A percentile compares a stretch with the other conserved stretches of the same genome.
These are phyloP conservation scores for Senna tora DNA, from an alignment of 306 rosid genomes.

Conservation along the genomic window DNA sequence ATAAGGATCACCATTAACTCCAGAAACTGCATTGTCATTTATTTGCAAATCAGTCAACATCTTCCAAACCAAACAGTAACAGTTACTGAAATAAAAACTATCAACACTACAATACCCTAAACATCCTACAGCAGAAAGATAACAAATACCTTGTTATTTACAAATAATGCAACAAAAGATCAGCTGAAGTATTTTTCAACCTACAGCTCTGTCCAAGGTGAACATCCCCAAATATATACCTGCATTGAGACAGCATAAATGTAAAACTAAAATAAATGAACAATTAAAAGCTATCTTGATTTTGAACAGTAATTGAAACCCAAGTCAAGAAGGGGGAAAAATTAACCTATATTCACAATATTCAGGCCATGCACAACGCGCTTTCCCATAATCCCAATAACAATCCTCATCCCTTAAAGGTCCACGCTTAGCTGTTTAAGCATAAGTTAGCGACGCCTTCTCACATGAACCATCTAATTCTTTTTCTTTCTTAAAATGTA, in stretches of 20 bases:
- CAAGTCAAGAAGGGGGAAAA: slow-evolving; percentile 26
- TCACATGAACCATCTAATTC: slow-evolving; percentile 34
- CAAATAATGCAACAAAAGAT: slow-evolving; percentile 64
- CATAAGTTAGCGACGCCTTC: slow-evolving; percentile 34
- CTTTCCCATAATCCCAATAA: slow-evolving; percentile 99
- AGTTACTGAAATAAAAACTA: no score
- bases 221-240: slow-evolving; percentile 96
- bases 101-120: no score
- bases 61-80: no score
- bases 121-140: background rate
- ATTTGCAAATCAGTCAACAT: no score
- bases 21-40: no score
- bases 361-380: slow-evolving; percentile 96
- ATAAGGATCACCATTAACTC: no score
- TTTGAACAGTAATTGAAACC: slow-evolving; percentile 25
- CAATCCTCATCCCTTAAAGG: slow-evolving; percentile 95
- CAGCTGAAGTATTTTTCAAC: slow-evolving; percentile 65
- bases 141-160: slow-evolving; percentile 65
- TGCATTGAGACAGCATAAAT: slow-evolving; percentile 43
- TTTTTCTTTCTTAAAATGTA: slow-evolving; percentile 4
- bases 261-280: background rate
- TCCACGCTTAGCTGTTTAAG: slow-evolving; percentile 87
- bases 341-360: slow-evolving; percentile 94
- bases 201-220: slow-evolving; percentile 99
- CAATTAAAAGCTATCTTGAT: background rate